Evolutionary conservation across 2,329 filamentous ascomycete species (phyloP), one percentile per base, ranked within the genome.

Genomic region (Sporothrix dimorphospora): DNA sequence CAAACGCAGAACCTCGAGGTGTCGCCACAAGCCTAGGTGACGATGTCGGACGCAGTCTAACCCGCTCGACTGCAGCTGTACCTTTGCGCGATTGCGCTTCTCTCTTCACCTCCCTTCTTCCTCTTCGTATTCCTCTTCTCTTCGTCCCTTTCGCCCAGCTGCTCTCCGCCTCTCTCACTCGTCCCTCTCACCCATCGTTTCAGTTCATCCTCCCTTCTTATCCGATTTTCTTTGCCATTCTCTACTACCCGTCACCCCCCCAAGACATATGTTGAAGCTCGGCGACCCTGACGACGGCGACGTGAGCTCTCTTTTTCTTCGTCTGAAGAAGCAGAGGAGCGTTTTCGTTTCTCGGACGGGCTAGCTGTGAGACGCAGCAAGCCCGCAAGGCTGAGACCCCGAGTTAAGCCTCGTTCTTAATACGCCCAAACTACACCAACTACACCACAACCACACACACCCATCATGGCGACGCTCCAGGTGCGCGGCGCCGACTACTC

Each of bases 401-500:
- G 5, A 14, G 55, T 24, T 34, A 11, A 40, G 11, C 57, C 57
- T 40, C 34, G 7, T 40, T 42, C n/a, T 24, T 3, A 27, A 24
- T 6, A 12, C 51, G 14, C 42, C 11, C 8, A 14, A 16, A 49
- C n/a, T 47, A 47, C 42, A 47, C 42, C 42, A 14, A 1, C 16
- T 34, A 47, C 16, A 27, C n/a, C n/a, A 71, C 69, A 51, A 4
- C 49, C 27, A 47, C 45, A 38, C 24, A 57, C 69, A 19, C 42
- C 9, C 34, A 57, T 4, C 57, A 81, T 80, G 80, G 76, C 79
- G 11, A 78, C 74, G 38, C 74, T 81, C 16, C 77, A 78, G 65
- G 79, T 81, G 40, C 76, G 78, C 42, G 77, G 77, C 21, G 74
- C 78, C 75, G 79, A 77, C 67, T 75, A 76, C 71, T 77, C 78